Conservation (phyloP, 768 basidiomycete species). For the Aureoboletus auriporus region DNA sequence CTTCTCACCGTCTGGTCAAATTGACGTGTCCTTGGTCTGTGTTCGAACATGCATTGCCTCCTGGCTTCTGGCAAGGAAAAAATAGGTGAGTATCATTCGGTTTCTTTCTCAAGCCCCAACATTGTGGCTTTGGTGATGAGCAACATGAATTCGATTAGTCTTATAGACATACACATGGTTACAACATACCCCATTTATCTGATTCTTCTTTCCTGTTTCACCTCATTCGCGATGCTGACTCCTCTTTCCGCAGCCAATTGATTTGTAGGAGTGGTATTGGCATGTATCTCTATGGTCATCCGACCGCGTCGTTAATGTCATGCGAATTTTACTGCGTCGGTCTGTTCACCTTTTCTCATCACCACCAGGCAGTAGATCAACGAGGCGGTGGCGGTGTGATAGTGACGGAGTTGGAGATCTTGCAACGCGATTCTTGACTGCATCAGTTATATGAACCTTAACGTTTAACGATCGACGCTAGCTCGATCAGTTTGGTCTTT, state of each 20-base stretch:
- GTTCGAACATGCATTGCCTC: background rate
- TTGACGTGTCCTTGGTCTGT: no score
- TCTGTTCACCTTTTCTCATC: no score
- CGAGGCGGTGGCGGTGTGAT: no score
- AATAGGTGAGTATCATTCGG: constrained; percentile 9
- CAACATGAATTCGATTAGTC: constrained; percentile 86
- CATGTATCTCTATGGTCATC: background rate
- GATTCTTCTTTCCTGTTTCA: constrained; percentile 10
- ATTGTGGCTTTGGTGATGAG: constrained; percentile 40
- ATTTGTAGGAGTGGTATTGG: background rate
- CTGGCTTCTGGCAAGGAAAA: background rate
- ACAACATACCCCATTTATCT: constrained; percentile 32
- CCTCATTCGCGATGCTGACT: constrained; percentile 8
- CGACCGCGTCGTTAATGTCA: background rate
- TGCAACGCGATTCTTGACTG: no score
- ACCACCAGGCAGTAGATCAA: no score
- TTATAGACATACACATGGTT: constrained; percentile 83
- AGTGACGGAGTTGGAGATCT: no score
- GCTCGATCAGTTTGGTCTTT: no score
- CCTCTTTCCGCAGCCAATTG: background rate
- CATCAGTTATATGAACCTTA: no score
- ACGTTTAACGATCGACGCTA: no score
- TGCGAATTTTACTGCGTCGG: background rate
- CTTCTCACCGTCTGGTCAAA: no score
- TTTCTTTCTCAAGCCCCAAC: background rate